phyloP scores from a whole-genome alignment of 2,329 filamentous ascomycete species.

The Aplosporella prunicola region DNA sequence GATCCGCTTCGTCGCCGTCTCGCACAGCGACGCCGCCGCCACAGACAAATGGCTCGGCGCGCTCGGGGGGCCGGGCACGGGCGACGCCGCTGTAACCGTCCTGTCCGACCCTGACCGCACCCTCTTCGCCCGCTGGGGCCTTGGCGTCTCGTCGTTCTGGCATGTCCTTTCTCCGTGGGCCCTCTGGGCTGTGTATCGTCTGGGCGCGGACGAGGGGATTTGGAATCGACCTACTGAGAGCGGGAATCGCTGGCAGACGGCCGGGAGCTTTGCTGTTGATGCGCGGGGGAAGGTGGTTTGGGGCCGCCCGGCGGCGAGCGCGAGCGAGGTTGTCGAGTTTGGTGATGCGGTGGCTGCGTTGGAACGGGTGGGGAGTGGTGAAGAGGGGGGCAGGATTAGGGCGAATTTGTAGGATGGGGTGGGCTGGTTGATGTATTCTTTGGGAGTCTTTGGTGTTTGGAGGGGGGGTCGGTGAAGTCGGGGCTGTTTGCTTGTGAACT shows the following conservation, averaged over 20 bases:
- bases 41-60: constrained; percentile 26
- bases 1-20: constrained; percentile 26
- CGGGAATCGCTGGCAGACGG: constrained; percentile 59
- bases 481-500: no score
- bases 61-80: constrained; percentile 36
- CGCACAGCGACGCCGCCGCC: constrained; percentile 23
- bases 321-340: constrained; percentile 48
- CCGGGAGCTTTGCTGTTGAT: constrained; percentile 56
- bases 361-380: background rate
- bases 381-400: no score
- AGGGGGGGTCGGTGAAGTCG: no score
- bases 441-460: no score
- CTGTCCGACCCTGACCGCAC: constrained; percentile 52
- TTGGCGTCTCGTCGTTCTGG: constrained; percentile 52
- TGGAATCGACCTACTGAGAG: constrained; percentile 57
- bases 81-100: constrained; percentile 49
- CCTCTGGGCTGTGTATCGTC: constrained; percentile 48
- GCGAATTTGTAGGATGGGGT: background rate
- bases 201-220: constrained; percentile 55
- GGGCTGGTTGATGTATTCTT: no score
- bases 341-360: constrained; percentile 33
- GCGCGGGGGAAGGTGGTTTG: constrained; percentile 44
- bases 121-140: constrained; percentile 56
- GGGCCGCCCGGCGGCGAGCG: constrained; percentile 38
- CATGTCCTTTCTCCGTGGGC: constrained; percentile 52